phyloP scores from a whole-genome alignment of 2,329 filamentous ascomycete species.

The Curvularia verruculosa region DNA sequence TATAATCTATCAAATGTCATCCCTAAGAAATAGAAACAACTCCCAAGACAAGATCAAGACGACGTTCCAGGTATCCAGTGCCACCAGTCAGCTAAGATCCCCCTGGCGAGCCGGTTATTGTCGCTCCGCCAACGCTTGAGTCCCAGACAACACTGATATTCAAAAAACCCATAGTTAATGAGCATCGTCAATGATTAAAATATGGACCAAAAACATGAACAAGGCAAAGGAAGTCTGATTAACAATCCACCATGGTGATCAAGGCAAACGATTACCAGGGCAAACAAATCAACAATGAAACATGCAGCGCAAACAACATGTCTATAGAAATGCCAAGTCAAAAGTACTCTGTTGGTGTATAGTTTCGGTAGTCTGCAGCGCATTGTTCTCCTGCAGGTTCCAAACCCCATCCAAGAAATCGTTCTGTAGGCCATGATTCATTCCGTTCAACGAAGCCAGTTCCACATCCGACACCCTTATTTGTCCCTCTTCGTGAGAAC shows the following conservation, averaged over 20 bases:
- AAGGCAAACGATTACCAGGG: background rate
- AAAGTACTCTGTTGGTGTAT: no score
- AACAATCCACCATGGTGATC: conserved; percentile 3
- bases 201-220: no score
- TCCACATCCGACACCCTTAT: conserved; percentile 16
- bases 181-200: no score
- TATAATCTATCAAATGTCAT: background rate
- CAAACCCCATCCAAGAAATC: conserved; percentile 3
- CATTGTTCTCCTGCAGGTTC: conserved; percentile 2
- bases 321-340: no score
- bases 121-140: background rate
- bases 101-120: background rate
- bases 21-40: background rate
- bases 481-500: conserved; percentile 4
- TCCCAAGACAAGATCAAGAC: background rate
- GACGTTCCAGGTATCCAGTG: background rate
- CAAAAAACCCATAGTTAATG: background rate
- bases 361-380: background rate
- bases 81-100: background rate
- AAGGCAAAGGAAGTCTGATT: background rate
- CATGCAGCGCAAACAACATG: background rate
- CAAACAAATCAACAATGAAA: background rate
- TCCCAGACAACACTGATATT: background rate
- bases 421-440: background rate
- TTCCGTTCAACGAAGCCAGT: background rate